These are phyloP conservation scores for Uncinocarpus reesii DNA, from an alignment of 2,329 filamentous ascomycete species.

Conservation along the genomic window DNA sequence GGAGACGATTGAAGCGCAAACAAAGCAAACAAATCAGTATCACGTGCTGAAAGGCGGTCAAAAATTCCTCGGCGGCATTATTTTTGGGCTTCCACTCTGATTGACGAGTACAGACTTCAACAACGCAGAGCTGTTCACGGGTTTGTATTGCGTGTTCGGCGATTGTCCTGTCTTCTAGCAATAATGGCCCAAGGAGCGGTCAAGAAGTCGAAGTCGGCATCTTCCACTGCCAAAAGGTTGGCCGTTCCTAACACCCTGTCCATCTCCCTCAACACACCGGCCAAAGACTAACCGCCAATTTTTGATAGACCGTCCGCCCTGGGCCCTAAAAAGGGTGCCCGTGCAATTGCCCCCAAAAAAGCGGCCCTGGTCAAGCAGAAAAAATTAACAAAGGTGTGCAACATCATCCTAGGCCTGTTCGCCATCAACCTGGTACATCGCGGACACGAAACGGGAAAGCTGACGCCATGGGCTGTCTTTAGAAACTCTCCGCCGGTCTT, in stretches of 20 bases:
- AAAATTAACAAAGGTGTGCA: slow-evolving; percentile 50
- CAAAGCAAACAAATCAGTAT: no score
- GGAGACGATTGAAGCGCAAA: no score
- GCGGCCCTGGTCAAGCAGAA: slow-evolving; percentile 48
- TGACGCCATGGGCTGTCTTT: slow-evolving; percentile 19
- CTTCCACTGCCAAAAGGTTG: slow-evolving; percentile 31
- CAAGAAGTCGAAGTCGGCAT: slow-evolving; percentile 37
- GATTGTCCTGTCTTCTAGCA: background rate
- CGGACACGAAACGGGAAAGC: background rate
- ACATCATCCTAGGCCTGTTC: background rate
- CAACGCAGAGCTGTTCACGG: no score
- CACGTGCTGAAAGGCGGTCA: no score
- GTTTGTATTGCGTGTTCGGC: background rate
- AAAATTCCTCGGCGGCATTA: no score
- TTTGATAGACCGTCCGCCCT: slow-evolving; percentile 19
- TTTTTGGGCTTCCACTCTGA: no score
- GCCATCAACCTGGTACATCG: no score
- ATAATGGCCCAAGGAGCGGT: slow-evolving; percentile 41
- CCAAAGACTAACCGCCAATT: background rate
- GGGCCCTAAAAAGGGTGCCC: slow-evolving; percentile 48
- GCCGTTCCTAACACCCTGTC: slow-evolving; percentile 9
- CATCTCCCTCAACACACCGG: background rate
- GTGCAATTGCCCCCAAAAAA: slow-evolving; percentile 59
- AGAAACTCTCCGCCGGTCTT: slow-evolving; percentile 54
- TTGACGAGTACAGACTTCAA: no score